phyloP scores from a whole-genome alignment of 2,329 filamentous ascomycete genomes.

The Emmonsiellopsis sp. region DNA sequence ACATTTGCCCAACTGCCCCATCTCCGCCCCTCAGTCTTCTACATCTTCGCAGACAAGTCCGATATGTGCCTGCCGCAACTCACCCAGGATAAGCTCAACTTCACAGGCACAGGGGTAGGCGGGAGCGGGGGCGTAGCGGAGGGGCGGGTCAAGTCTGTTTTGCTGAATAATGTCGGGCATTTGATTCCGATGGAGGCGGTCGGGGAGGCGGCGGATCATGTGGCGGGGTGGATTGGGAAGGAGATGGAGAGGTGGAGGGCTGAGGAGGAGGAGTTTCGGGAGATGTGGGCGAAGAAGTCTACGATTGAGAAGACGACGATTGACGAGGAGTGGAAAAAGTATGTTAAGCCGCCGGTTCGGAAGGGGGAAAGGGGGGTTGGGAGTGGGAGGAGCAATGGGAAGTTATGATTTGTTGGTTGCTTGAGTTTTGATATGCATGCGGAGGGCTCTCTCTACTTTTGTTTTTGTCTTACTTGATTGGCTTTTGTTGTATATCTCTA shows the following conservation, averaged over 20 bases:
- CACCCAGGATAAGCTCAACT: constrained; percentile 33
- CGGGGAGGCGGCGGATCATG: constrained; percentile 51
- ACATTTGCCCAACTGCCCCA: constrained; percentile 32
- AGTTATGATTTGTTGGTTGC: constrained; percentile 15
- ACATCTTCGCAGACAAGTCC: constrained; percentile 35
- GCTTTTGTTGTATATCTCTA: too few relatives aligned
- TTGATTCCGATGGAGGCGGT: constrained; percentile 77
- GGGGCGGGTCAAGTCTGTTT: constrained; percentile 58
- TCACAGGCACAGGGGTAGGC: constrained; percentile 29
- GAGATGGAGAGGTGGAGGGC: constrained; percentile 49
- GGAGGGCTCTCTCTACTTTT: too few relatives aligned
- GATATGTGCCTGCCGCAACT: constrained; percentile 29
- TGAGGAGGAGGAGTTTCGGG: constrained; percentile 48
- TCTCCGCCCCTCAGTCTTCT: constrained; percentile 38
- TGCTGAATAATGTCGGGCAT: constrained; percentile 61
- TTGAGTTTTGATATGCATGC: not conserved
- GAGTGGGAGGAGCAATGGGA: constrained; percentile 11
- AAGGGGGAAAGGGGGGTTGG: not conserved
- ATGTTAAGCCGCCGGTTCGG: constrained; percentile 21
- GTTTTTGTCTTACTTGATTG: too few relatives aligned
- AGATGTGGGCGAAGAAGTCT: constrained; percentile 43
- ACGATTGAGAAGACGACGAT: constrained; percentile 47
- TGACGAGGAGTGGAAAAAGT: constrained; percentile 43
- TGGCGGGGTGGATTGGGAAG: constrained; percentile 47
- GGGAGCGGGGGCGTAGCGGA: constrained; percentile 47